Evolutionary conservation across 2,329 filamentous ascomycete species (phyloP), one percentile per base, ranked within the genome.

Genomic region (Neurospora sp.): DNA sequence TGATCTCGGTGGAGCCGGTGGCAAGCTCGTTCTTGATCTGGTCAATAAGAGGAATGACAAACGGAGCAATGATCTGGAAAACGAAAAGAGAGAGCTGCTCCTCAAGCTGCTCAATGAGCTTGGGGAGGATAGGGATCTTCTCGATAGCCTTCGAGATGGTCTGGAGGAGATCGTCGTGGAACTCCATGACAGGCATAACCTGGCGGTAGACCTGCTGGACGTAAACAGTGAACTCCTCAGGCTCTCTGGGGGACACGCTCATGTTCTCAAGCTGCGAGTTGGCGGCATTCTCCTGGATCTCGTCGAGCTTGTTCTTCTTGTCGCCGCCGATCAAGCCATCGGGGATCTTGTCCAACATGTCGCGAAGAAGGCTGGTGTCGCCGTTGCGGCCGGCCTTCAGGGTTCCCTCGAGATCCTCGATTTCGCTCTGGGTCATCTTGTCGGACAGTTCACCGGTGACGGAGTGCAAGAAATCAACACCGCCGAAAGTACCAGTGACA

Each of bases 381-480:
- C 84, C 85, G 66, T 87, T 84, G 69, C 85, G 80, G 75, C 87
- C 87, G 68, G 88, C 84, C 77, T 90, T 80, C 66, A 97, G 89
- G 19, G 92, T 91, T n/a, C 90, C 91, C 80, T 97, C 92, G 11
- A 97, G 89, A 76, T 93, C 90, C 77, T 96, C 88, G 69, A 98
- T 89, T 78, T 98, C 95, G 72, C 92, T 96, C 79, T 97, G 94
- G 38, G 91, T 94, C 71, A 94, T 84, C 82, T 97, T 97, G 80
- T 97, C 94, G 46, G 91, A 91, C 68, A 97, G 88, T 82, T 90
- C 88, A 70, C 88, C 87, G 66, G 87, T 92, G 38, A 97, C 93
- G 0, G 92, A 96, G 82, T 97, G 93, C 71, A 97, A 83, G 81
- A 97, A 97, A 77, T 97, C 95, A 15, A 97, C 94, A 73, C 94